phyloP scores from a whole-genome alignment of 2,329 filamentous ascomycete species.

The Elsinoe australis region DNA sequence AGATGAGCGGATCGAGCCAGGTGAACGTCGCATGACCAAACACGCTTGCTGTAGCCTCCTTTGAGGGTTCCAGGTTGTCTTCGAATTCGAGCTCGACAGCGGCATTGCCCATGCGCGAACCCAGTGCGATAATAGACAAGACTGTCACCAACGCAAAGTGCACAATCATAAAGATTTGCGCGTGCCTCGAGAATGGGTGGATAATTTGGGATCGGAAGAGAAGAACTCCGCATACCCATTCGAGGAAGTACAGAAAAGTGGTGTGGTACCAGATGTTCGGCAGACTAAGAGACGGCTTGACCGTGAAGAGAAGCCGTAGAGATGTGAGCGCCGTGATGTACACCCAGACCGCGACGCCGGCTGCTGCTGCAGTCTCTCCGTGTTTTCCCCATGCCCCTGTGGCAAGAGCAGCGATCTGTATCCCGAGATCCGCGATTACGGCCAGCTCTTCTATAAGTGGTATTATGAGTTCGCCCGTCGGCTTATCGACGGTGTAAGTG shows the following conservation, averaged over 20 bases:
- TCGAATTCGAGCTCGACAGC: slow-evolving; percentile 83
- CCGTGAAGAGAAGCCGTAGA: slow-evolving; percentile 60
- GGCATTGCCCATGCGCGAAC: slow-evolving; percentile 86
- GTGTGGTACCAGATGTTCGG: slow-evolving; percentile 89
- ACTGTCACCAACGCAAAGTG: slow-evolving; percentile 70
- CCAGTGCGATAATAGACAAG: slow-evolving; percentile 67
- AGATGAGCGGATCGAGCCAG: slow-evolving; percentile 86
- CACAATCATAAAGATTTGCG: slow-evolving; percentile 58
- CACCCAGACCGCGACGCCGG: slow-evolving; percentile 65
- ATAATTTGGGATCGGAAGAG: slow-evolving; percentile 81
- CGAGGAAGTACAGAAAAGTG: slow-evolving; percentile 67
- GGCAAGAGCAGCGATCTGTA: slow-evolving; percentile 59
- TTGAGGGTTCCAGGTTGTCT: slow-evolving; percentile 76
- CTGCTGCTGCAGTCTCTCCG: slow-evolving; percentile 54
- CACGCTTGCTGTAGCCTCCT: slow-evolving; percentile 78
- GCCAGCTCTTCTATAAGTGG: slow-evolving; percentile 68
- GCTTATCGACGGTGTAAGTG: slow-evolving; percentile 64
- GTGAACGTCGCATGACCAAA: slow-evolving; percentile 80
- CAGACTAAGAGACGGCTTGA: slow-evolving; percentile 54
- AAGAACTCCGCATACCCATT: slow-evolving; percentile 70
- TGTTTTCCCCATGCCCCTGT: slow-evolving; percentile 51
- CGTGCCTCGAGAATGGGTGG: slow-evolving; percentile 58
- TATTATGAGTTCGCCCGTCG: slow-evolving; percentile 62
- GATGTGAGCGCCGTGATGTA: slow-evolving; percentile 71
- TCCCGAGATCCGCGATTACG: slow-evolving; percentile 60